Evolutionary conservation across 2,329 filamentous ascomycete genomes (phyloP).

Genomic region (Scytalidium sp.): DNA sequence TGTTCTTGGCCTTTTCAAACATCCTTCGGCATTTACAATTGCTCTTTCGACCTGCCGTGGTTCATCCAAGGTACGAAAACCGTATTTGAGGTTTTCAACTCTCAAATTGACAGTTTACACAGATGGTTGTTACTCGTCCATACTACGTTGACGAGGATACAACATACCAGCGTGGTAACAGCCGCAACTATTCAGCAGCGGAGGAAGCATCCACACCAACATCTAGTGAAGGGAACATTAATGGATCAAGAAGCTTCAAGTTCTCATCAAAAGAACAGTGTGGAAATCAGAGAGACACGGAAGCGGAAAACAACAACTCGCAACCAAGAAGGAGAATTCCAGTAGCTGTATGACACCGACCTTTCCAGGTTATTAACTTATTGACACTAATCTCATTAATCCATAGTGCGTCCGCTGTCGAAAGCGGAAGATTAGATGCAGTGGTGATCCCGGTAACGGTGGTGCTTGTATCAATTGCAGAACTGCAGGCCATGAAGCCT

Average conservation of each 20-base stretch:
- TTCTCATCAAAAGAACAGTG: not conserved
- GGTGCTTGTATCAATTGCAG: conserved; percentile 79
- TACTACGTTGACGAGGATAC: conserved; percentile 22
- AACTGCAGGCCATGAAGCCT: conserved; percentile 66
- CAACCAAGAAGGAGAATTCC: conserved; percentile 41
- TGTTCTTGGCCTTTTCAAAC: not conserved
- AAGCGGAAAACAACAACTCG: conserved; percentile 7
- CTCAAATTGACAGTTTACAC: not conserved
- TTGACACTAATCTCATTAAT: conserved; percentile 2
- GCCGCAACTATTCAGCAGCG: not conserved
- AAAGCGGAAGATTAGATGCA: conserved; percentile 93
- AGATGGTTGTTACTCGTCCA: conserved; percentile 17
- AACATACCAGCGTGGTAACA: conserved; percentile 18
- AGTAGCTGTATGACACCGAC: conserved; percentile 41
- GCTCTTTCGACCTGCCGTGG: not conserved
- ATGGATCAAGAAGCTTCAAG: not conserved
- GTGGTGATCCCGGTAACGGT: conserved; percentile 76
- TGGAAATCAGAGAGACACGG: not conserved
- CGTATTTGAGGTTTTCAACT: not conserved
- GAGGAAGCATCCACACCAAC: not conserved
- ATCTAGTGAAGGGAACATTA: not conserved
- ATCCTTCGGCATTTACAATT: not conserved
- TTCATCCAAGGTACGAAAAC: not conserved
- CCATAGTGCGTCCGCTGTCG: conserved; percentile 81
- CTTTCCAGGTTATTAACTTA: conserved; percentile 1